These are phyloP conservation scores for Podaxis sp. DNA, from an alignment of 768 basidiomycete genomes.

Conservation along the genomic window DNA sequence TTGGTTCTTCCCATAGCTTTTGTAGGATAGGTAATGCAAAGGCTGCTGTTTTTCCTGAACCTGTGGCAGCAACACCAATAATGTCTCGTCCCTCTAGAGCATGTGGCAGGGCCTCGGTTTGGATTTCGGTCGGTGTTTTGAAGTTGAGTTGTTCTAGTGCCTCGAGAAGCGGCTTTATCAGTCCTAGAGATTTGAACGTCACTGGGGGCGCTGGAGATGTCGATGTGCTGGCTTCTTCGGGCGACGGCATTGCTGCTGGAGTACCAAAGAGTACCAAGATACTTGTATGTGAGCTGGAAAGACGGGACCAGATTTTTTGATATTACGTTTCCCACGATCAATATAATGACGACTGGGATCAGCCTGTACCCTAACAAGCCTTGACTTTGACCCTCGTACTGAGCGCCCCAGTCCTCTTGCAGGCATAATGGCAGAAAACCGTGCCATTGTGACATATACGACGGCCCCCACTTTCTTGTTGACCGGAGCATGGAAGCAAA, in stretches of 20 bases:
- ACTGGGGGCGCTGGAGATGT: constrained; percentile 29
- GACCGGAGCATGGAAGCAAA: constrained; percentile 74
- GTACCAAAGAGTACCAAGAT: constrained; percentile 5
- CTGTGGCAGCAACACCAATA: constrained; percentile 97
- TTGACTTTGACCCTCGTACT: neutral
- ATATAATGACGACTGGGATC: neutral
- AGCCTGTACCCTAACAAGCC: neutral
- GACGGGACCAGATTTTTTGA: constrained; percentile 18
- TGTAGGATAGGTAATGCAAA: constrained; percentile 96
- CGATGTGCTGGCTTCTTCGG: constrained; percentile 58
- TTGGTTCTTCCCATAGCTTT: constrained; percentile 94
- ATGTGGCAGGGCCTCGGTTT: constrained; percentile 79
- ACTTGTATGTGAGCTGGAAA: constrained; percentile 1
- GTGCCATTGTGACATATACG: constrained; percentile 68
- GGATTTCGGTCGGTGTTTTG: constrained; percentile 89
- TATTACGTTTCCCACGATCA: constrained; percentile 16
- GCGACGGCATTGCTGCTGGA: constrained; percentile 50
- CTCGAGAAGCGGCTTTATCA: constrained; percentile 87
- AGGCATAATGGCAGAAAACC: constrained; percentile 33
- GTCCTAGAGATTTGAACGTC: constrained; percentile 81
- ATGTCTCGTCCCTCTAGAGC: constrained; percentile 92
- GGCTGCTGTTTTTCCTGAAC: constrained; percentile 97
- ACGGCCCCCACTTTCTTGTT: constrained; percentile 62
- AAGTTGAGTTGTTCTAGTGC: constrained; percentile 81
- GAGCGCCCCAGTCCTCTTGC: neutral